Percentiles rank a stretch among this genome's conserved stretches.
Conservation (phyloP, 148 eudicot genomes). For the Amaranthus cruentus region DNA sequence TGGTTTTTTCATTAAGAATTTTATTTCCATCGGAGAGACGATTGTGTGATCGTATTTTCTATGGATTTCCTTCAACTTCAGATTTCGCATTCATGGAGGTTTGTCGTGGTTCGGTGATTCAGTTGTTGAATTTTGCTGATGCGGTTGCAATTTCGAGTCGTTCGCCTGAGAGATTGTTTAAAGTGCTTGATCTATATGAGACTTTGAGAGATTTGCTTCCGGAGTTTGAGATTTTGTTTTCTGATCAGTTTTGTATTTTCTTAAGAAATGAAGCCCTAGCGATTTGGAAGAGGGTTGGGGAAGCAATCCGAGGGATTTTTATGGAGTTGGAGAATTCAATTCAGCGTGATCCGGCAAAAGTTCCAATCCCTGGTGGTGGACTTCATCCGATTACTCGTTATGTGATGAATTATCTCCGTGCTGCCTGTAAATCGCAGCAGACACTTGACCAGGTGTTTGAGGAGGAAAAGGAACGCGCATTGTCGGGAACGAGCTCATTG, state of each 20-base stretch:
- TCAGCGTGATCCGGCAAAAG: constrained; percentile 80
- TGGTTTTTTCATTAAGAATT: constrained; percentile 53
- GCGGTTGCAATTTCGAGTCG: constrained; percentile 80
- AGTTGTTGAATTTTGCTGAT: constrained; percentile 76
- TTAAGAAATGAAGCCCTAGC: constrained; percentile 67
- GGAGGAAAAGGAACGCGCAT: constrained; percentile 36
- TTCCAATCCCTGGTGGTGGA: constrained; percentile 79
- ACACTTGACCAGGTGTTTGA: constrained; percentile 82
- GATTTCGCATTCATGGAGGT: constrained; percentile 96
- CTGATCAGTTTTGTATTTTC: constrained; percentile 66
- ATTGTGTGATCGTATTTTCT: constrained; percentile 80
- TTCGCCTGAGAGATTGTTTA: constrained; percentile 82
- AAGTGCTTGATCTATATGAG: constrained; percentile 77
- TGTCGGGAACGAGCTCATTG: constrained; percentile 36
- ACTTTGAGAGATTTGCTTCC: constrained; percentile 81
- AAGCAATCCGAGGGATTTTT: constrained; percentile 70
- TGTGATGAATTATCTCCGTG: constrained; percentile 86
- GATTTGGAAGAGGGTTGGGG: constrained; percentile 76
- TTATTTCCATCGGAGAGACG: constrained; percentile 86
- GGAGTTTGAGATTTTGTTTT: constrained; percentile 64
- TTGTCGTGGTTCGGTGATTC: constrained; percentile 66
- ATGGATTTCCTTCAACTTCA: constrained; percentile 44
- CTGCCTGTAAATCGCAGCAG: constrained; percentile 69
- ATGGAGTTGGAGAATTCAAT: constrained; percentile 95
- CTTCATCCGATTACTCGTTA: constrained; percentile 90